Conservation (phyloP, 139 green algal species). For the Chlamydomonas schloesseri region DNA sequence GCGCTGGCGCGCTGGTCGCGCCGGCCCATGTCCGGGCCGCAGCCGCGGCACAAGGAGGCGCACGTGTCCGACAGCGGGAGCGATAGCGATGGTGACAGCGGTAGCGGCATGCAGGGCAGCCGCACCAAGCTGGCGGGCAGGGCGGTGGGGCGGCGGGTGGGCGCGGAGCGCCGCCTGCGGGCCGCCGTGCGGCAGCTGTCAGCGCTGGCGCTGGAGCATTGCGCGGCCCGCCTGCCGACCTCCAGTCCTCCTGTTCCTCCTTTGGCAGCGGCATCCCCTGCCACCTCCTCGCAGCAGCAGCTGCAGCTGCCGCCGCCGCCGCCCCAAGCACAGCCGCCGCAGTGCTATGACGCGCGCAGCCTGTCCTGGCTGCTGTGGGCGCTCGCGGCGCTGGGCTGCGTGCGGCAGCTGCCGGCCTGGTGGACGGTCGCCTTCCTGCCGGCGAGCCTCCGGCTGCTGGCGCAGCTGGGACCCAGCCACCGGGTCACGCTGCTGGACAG, state of each 20-base stretch:
- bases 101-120: no score
- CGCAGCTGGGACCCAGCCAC: neutral
- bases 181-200: neutral
- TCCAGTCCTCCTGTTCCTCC: neutral
- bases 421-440: constrained; percentile 23
- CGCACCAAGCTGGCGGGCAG: neutral
- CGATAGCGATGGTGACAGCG: no score
- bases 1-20: constrained; percentile 28
- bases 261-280: no score
- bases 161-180: neutral
- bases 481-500: constrained; percentile 18
- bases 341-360: neutral
- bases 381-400: neutral
- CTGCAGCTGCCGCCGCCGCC: neutral
- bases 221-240: neutral
- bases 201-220: neutral
- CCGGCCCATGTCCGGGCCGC: neutral
- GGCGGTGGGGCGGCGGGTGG: neutral
- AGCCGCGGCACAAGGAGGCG: neutral
- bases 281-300: no score
- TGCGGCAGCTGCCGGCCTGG: constrained; percentile 3
- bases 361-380: constrained; percentile 6
- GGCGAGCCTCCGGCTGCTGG: neutral
- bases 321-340: no score
- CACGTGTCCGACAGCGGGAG: no score